Evolutionary conservation across 352 stramenopile genomes (phyloP).

Genomic region (Globisporangium acanthophoron): DNA sequence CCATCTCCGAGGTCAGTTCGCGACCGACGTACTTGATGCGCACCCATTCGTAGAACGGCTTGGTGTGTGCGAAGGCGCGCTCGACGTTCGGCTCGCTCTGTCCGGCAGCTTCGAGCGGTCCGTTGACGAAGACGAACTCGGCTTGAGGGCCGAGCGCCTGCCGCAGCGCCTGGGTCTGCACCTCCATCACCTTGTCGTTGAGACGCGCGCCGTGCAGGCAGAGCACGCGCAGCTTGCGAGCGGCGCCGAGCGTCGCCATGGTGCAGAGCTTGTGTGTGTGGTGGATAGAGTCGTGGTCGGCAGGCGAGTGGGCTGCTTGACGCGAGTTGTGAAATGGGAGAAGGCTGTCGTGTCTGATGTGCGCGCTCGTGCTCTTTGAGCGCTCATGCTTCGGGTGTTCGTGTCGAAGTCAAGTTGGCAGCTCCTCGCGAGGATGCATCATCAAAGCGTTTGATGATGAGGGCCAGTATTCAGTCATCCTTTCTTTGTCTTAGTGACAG

Average conservation of each 20-base stretch:
- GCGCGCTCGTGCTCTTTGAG: no score
- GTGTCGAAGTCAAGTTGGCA: no score
- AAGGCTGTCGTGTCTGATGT: no score
- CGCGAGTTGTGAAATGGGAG: neutral
- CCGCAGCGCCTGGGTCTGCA: slow-evolving; percentile 52
- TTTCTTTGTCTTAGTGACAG: no score
- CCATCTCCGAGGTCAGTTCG: slow-evolving; percentile 12
- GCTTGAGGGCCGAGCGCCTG: slow-evolving; percentile 46
- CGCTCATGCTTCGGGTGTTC: no score
- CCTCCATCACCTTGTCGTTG: slow-evolving; percentile 67
- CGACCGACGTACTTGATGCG: slow-evolving; percentile 19
- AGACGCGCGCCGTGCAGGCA: slow-evolving; percentile 74
- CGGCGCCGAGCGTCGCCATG: slow-evolving; percentile 5
- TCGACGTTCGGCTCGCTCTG: slow-evolving; percentile 53
- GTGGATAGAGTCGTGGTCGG: neutral
- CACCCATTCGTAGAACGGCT: slow-evolving; percentile 75
- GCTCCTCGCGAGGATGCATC: no score
- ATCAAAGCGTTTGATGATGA: no score
- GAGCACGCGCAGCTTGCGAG: slow-evolving; percentile 46
- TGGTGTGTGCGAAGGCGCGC: slow-evolving; percentile 43
- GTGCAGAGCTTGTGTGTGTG: neutral
- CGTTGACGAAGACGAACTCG: slow-evolving; percentile 74
- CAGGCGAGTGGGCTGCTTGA: neutral
- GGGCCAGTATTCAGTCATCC: no score
- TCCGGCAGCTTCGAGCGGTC: slow-evolving; percentile 42